phyloP scores from a whole-genome alignment of 2,329 filamentous ascomycete species.

The Colletotrichum sojae region DNA sequence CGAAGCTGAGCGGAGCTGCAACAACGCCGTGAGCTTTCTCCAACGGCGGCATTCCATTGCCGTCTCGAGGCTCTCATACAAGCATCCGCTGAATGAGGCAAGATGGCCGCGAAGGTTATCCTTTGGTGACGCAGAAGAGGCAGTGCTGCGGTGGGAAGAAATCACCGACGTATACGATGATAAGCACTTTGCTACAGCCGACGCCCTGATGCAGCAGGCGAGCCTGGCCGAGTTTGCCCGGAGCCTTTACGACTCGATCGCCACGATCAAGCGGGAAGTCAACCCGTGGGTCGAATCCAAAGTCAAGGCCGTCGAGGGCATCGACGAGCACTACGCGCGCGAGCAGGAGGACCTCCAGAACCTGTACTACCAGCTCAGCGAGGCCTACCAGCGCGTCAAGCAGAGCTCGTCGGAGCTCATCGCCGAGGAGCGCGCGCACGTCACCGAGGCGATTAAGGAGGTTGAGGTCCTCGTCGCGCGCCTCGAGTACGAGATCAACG shows the following conservation, averaged over 20 bases:
- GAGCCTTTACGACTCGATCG: constrained; percentile 67
- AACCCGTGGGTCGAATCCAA: constrained; percentile 74
- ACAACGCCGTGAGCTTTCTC: constrained; percentile 63
- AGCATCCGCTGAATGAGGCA: constrained; percentile 64
- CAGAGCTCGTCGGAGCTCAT: constrained; percentile 79
- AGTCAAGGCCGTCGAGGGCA: constrained; percentile 66
- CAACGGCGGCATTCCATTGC: constrained; percentile 74
- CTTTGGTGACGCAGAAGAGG: constrained; percentile 82
- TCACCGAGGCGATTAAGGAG: constrained; percentile 82
- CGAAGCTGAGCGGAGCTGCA: constrained; percentile 61
- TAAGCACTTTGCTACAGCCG: constrained; percentile 44
- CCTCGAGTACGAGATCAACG: constrained; percentile 91
- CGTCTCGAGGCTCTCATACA: constrained; percentile 48
- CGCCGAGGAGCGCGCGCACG: constrained; percentile 75
- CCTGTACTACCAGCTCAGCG: constrained; percentile 78
- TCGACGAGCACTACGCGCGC: constrained; percentile 74
- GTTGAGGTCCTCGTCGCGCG: constrained; percentile 86
- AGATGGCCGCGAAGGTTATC: constrained; percentile 81
- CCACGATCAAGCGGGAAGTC: constrained; percentile 65
- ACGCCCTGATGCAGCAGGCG: constrained; percentile 37
- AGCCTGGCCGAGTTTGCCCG: constrained; percentile 68
- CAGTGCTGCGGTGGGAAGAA: constrained; percentile 77
- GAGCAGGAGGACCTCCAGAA: constrained; percentile 77
- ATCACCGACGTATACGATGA: constrained; percentile 59
- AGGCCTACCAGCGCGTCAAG: constrained; percentile 77